Evolutionary conservation across 1,139 yeast genomes (phyloP), one percentile per base, ranked within the genome.

Genomic region (Geotrichum australiense): DNA sequence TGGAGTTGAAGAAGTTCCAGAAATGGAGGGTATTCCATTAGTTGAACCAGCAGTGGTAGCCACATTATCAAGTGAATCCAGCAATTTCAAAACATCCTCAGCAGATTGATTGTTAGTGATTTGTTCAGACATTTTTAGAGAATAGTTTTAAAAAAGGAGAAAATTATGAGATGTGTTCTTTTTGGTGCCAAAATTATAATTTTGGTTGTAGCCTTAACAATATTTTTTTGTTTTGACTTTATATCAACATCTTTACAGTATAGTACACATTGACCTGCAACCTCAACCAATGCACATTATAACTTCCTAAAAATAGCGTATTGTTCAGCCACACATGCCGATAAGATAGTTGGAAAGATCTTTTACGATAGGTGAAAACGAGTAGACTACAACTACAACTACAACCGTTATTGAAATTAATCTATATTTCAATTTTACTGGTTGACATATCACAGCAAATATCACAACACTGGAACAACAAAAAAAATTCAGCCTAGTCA

Each of bases 71-170:
- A 91, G 70, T 1, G 95, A 83, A 57, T 89, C 93, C 54, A 91
- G 73, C 60, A 91, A 83, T 53, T 89, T 94, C 51, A 89, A 67
- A 8, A 91, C 96, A 56, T 89, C 96, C 54, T 85, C 94, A 7
- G 50, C 48, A 8, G 48, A 35, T 19, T 45, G 42, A 12, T 35
- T 26, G 16, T 20, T 36, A 14, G 30, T 24, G 16, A 35, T 30
- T 31, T 22, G 29, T 12, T 24, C 28, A 8, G 43, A 24, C 39
- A 40, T 35, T 16, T 10, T 31, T 24, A 26, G 18, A 14, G 23
- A 4, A 27, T 22, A 4, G 18, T 14, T 22, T 33, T 26, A 19
- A 7, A 15, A 34, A 21, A 15, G 25, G 10, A 26, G 27, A 35
- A 27, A 16, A n/a, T 26, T 26, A 32, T 35, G 39, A 16, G 37